phyloP scores from a whole-genome alignment of 1,284 basidiomycete genomes.

The Naganishia albida region DNA sequence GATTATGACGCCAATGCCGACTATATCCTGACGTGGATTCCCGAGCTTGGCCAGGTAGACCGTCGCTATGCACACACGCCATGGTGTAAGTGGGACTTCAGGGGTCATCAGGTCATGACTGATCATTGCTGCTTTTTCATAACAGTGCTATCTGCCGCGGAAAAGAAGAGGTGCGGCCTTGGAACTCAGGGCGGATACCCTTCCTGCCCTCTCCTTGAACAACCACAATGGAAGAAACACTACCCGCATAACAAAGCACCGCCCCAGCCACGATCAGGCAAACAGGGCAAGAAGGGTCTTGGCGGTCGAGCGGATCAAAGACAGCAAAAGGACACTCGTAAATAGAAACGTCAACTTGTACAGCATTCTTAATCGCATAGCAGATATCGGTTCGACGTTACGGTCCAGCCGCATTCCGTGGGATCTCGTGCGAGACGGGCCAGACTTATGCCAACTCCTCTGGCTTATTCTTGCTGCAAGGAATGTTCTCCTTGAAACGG shows the following conservation, averaged over 20 bases:
- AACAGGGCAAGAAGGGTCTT: constrained; percentile 1
- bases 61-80: constrained; percentile 44
- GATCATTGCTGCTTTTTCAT: neutral
- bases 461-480: neutral
- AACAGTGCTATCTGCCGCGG: constrained; percentile 8
- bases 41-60: constrained; percentile 53
- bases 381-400: neutral
- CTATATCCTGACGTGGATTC: constrained; percentile 59
- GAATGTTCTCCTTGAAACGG: constrained; percentile 2
- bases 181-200: constrained; percentile 37
- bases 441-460: neutral
- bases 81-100: constrained; percentile 42
- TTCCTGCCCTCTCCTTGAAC: constrained; percentile 40
- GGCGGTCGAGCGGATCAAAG: neutral
- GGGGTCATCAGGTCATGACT: neutral
- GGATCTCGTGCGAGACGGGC: neutral
- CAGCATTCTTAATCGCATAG: neutral
- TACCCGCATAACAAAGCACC: constrained; percentile 33
- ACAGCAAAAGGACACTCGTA: neutral
- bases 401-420: constrained; percentile 2
- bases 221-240: constrained; percentile 44
- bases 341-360: neutral
- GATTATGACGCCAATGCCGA: constrained; percentile 59
- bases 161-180: constrained; percentile 23
- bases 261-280: neutral